These are phyloP conservation scores for Russula emetica DNA, from an alignment of 768 basidiomycete genomes.

Conservation along the genomic window DNA sequence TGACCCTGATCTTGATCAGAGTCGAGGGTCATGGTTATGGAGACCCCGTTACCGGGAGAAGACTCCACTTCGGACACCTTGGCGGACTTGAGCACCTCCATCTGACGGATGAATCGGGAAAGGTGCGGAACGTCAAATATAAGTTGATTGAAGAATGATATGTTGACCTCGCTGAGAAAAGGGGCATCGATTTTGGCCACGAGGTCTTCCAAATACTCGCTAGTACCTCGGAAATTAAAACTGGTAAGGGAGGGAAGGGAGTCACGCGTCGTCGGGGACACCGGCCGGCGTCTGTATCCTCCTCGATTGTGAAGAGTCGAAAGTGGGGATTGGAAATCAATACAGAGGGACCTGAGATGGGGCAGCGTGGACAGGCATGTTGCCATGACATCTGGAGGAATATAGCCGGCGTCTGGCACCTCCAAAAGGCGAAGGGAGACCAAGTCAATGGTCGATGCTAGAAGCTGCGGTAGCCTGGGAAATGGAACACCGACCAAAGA, in stretches of 20 bases:
- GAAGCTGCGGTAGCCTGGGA: neutral
- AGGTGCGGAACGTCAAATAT: slow-evolving; percentile 1
- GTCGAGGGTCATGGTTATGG: slow-evolving; percentile 1
- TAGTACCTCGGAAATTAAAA: slow-evolving; percentile 5
- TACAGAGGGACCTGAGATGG: neutral
- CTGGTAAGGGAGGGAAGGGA: neutral
- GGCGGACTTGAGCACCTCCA: neutral
- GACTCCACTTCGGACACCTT: neutral
- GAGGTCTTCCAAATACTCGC: neutral
- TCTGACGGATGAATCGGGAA: slow-evolving; percentile 4
- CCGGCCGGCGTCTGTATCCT: neutral
- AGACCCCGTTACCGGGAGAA: neutral
- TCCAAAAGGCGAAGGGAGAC: slow-evolving; percentile 7
- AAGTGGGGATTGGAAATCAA: neutral
- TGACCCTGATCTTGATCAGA: too few relatives aligned
- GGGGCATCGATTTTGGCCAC: neutral
- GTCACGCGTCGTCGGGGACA: neutral
- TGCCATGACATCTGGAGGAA: neutral
- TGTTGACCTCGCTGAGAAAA: neutral
- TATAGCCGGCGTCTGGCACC: neutral
- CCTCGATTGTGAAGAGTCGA: neutral
- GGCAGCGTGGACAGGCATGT: neutral
- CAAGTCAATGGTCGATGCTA: neutral
- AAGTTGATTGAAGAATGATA: slow-evolving; percentile 2
- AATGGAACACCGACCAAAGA: neutral